Evolutionary conservation across 73 alveolate genomes (phyloP).

Genomic region (Stentor coeruleus): DNA sequence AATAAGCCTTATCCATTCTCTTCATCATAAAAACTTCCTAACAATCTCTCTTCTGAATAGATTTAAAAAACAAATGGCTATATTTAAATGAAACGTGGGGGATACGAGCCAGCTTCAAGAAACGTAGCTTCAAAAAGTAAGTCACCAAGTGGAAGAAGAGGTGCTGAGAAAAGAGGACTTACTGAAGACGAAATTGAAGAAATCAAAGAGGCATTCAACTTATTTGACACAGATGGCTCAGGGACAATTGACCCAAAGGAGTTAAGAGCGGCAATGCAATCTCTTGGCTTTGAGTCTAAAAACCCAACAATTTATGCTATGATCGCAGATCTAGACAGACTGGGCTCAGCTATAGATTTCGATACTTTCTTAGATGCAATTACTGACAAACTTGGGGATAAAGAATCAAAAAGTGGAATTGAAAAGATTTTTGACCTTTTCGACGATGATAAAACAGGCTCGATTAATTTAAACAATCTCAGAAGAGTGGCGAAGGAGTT

Average conservation of each 20-base stretch:
- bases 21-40: no score
- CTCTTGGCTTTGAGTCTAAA: slow-evolving; percentile 81
- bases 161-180: no score
- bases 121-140: no score
- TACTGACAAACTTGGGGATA: slow-evolving; percentile 85
- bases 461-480: slow-evolving; percentile 73
- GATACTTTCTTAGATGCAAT: slow-evolving; percentile 88
- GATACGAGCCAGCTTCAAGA: no score
- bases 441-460: slow-evolving; percentile 81
- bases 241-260: slow-evolving; percentile 93
- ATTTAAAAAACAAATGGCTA: no score
- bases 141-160: no score
- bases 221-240: slow-evolving; percentile 81
- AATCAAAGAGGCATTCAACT: slow-evolving; percentile 91
- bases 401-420: slow-evolving; percentile 83
- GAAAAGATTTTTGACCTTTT: slow-evolving; percentile 81
- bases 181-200: slow-evolving; percentile 74
- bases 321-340: slow-evolving; percentile 87
- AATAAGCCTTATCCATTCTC: no score
- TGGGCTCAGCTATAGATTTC: slow-evolving; percentile 70
- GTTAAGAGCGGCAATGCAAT: slow-evolving; percentile 90
- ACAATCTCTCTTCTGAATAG: no score
- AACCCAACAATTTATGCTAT: slow-evolving; percentile 89
- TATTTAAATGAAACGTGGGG: no score
- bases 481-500: slow-evolving; percentile 89